Evolutionary conservation across 2,329 filamentous ascomycete species (phyloP), one percentile per base, ranked within the genome.

Genomic region (Coccinonectria pachysandricola): DNA sequence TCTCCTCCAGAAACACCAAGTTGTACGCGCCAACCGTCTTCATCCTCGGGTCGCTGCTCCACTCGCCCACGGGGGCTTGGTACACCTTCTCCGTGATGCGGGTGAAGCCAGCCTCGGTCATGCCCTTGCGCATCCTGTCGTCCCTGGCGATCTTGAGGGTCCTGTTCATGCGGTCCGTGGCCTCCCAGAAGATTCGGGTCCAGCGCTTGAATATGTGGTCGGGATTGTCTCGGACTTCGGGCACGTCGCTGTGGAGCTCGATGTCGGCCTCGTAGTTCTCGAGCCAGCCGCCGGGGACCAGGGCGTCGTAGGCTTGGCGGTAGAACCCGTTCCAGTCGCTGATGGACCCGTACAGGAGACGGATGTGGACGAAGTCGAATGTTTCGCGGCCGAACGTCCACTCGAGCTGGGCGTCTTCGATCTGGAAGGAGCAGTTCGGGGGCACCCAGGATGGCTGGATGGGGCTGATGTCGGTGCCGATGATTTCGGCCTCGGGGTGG

Each of bases 381-480:
- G 26, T 18, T 8, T 27, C 12, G 5, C 20, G 19, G 6, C 19
- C 17, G 15, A 19, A 31, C 4, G 21, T 31, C 29, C 29, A 31
- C 5, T 28, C 28, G 5, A 33, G 24, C 6, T 28, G 23, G 3
- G 28, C 30, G 7, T 35, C 29, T 10, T 35, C 32, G 7, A 35
- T 32, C 7, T 32, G 21, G 18, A 35, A 35, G 4, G 15, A 11
- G 23, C 30, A 31, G 10, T 35, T 35, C 7, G 29, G 32, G 4
- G 29, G 32, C 8, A 32, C 32, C 29, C 29, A 35, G 7, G 24
- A 11, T 3, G 68, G 67, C 39, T 73, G 69, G 10, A 71, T 68
- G 2, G 68, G 65, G 15, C 62, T 68, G 11, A 73, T 57, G 42
- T 74, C 68, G 6, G 64, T 67, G 21, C 68, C 68, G 23, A 59